A percentile compares a stretch with the other conserved stretches of the same genome.
Conservation (phyloP, 345 rosid species). For the Aurinia saxatilis region DNA sequence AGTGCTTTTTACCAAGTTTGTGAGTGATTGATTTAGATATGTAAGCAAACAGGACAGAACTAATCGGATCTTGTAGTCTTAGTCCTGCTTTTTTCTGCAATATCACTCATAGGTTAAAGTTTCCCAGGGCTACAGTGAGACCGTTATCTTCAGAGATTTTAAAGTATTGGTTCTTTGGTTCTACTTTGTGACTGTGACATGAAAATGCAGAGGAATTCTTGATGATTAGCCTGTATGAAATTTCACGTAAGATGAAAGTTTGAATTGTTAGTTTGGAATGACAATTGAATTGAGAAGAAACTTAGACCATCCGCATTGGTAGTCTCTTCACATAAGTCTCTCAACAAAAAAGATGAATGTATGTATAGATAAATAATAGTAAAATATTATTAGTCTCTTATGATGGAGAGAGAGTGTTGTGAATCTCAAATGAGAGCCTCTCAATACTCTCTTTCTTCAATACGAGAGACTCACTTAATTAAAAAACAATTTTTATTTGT, state of each 20-base stretch:
- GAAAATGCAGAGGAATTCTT: conserved; percentile 22
- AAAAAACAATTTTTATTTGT: too few species aligned
- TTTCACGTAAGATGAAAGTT: background rate
- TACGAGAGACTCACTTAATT: too few species aligned
- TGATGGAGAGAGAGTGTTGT: too few species aligned
- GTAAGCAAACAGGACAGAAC: background rate
- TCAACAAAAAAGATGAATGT: too few species aligned
- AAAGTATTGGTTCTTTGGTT: background rate
- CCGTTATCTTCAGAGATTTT: background rate
- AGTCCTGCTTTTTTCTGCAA: background rate
- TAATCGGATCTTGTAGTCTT: background rate
- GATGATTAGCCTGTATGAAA: background rate
- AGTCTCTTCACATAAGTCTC: too few species aligned
- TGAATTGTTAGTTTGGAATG: background rate
- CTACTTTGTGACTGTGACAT: conserved; percentile 5
- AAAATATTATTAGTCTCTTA: too few species aligned
- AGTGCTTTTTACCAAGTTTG: conserved; percentile 6
- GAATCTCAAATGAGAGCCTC: too few species aligned
- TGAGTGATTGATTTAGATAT: background rate
- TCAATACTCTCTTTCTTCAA: too few species aligned
- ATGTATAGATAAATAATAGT: too few species aligned
- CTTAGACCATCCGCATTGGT: too few species aligned
- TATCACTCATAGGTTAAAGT: background rate
- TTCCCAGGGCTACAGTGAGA: background rate
- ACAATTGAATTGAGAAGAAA: background rate